These are phyloP conservation scores for Trichosporon sp. DNA, from an alignment of 1,284 basidiomycete genomes.

Conservation along the genomic window DNA sequence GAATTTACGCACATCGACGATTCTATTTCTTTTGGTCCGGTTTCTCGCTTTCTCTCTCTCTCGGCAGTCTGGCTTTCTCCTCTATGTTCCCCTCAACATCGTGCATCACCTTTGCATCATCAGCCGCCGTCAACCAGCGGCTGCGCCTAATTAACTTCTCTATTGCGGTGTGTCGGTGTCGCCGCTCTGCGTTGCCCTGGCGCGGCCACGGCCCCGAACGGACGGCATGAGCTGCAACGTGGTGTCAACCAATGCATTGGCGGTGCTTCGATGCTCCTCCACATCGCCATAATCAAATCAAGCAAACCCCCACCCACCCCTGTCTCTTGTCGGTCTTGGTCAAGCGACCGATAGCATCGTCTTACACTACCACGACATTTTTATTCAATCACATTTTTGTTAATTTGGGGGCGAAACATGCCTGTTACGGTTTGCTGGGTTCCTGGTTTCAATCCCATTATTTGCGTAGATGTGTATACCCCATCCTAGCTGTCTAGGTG, in stretches of 20 bases:
- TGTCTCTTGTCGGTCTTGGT: slow-evolving; percentile 1
- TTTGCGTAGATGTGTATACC: slow-evolving; percentile 6
- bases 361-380: slow-evolving; percentile 1
- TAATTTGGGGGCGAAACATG: slow-evolving; percentile 1
- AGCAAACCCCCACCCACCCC: not conserved
- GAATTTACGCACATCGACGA: slow-evolving; percentile 5
- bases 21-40: not conserved
- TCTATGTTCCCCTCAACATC: not conserved
- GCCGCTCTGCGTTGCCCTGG: not conserved
- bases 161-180: not conserved
- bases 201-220: not conserved
- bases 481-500: slow-evolving; percentile 7
- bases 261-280: not conserved
- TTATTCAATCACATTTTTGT: not conserved
- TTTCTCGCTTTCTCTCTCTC: slow-evolving; percentile 5
- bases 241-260: not conserved
- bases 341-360: not conserved
- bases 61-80: slow-evolving; percentile 1
- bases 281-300: not conserved
- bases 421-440: not conserved
- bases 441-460: not conserved
- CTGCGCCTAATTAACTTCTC: slow-evolving; percentile 3
- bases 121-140: not conserved
- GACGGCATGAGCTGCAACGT: not conserved
- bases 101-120: slow-evolving; percentile 5